Evolutionary conservation across 192 early-diverging fungal species (phyloP).

Genomic region (Backusella macrospora): DNA sequence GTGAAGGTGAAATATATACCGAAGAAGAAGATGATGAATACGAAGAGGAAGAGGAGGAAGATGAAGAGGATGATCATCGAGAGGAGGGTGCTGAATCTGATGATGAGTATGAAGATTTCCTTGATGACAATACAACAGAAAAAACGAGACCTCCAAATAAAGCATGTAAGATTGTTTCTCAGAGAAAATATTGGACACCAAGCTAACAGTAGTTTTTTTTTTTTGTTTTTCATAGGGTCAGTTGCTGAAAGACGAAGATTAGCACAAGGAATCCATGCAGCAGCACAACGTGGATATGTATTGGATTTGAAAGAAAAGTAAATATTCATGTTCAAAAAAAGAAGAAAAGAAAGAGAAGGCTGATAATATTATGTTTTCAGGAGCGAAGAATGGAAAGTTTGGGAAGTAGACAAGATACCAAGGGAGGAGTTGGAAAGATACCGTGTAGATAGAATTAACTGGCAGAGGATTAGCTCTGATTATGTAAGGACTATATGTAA

Average conservation of each 20-base stretch:
- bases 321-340: not conserved
- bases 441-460: conserved; percentile 20
- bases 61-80: no score
- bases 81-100: no score
- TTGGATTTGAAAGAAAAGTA: conserved; percentile 26
- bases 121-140: not conserved
- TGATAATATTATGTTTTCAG: not conserved
- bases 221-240: conserved; percentile 24
- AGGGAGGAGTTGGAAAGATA: conserved; percentile 14
- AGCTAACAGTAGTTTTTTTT: not conserved
- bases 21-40: not conserved
- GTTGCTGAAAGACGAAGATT: conserved; percentile 14
- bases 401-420: conserved; percentile 24
- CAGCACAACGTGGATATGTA: conserved; percentile 23
- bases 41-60: not conserved
- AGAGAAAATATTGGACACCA: not conserved
- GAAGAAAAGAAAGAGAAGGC: not conserved
- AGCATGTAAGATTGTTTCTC: not conserved
- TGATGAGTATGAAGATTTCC: not conserved
- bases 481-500: conserved; percentile 4
- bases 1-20: not conserved
- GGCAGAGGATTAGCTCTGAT: conserved; percentile 25
- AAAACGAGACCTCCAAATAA: not conserved
- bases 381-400: conserved; percentile 16
- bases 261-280: conserved; percentile 22